Evolutionary conservation across 2,329 filamentous ascomycete genomes (phyloP).

Genomic region (Scorias spongiosa): DNA sequence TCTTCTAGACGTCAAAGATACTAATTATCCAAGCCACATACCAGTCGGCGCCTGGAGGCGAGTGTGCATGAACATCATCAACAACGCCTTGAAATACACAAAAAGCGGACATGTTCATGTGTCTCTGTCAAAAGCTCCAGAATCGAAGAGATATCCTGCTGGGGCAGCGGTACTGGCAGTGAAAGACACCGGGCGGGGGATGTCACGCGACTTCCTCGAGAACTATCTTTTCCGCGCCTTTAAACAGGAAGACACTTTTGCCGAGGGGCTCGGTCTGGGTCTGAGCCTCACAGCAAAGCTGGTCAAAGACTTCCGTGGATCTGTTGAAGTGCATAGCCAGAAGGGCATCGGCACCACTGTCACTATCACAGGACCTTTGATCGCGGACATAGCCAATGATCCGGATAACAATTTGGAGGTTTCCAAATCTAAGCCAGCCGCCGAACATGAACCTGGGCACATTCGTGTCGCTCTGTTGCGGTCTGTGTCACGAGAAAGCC

Average conservation of each 20-base stretch:
- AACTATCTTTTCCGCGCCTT: constrained; percentile 50
- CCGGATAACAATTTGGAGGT: too few species aligned
- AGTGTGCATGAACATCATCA: constrained; percentile 34
- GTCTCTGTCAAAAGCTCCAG: constrained; percentile 7
- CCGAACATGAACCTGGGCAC: too few species aligned
- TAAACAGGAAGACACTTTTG: constrained; percentile 46
- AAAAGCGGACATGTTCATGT: constrained; percentile 26
- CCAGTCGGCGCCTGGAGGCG: constrained; percentile 32
- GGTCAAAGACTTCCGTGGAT: constrained; percentile 43
- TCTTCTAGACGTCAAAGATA: constrained; percentile 29
- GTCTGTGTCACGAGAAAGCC: too few species aligned
- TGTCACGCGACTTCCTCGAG: constrained; percentile 46
- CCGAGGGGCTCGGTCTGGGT: constrained; percentile 49
- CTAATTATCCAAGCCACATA: constrained; percentile 28
- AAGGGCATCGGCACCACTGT: constrained; percentile 11
- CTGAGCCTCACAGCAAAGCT: constrained; percentile 48
- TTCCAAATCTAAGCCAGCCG: neutral
- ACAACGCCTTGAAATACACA: constrained; percentile 36
- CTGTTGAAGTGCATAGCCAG: constrained; percentile 27
- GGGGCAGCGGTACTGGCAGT: constrained; percentile 24
- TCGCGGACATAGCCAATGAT: neutral
- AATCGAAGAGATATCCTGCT: constrained; percentile 7
- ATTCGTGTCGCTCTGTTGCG: too few species aligned
- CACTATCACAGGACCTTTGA: constrained; percentile 6
- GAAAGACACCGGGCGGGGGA: constrained; percentile 50